These are phyloP conservation scores for Diplodia corticola DNA, from an alignment of 2,329 filamentous ascomycete species.

Conservation along the genomic window DNA sequence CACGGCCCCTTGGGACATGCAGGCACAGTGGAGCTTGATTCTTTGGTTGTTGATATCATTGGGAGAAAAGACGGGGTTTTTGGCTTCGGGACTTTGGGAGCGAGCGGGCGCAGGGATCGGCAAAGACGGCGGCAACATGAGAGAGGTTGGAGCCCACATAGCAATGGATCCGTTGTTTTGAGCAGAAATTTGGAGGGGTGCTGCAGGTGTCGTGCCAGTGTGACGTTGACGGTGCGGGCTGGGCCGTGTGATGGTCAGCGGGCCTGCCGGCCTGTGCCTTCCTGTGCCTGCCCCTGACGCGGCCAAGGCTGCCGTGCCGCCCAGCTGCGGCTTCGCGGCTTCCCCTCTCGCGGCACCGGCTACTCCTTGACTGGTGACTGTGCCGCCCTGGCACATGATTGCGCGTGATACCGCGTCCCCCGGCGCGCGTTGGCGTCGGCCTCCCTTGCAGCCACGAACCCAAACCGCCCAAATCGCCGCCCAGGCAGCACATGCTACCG, in stretches of 20 bases:
- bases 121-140: neutral
- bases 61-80: neutral
- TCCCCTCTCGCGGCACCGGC: neutral
- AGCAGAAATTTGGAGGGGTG: constrained; percentile 3
- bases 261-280: too few relatives aligned
- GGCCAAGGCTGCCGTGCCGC: neutral
- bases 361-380: neutral
- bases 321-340: neutral
- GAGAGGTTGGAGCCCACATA: neutral
- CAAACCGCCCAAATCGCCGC: neutral
- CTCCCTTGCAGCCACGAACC: neutral
- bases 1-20: neutral
- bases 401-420: neutral
- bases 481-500: neutral
- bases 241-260: constrained; percentile 10
- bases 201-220: neutral
- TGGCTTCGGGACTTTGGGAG: neutral
- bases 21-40: neutral
- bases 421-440: too few relatives aligned
- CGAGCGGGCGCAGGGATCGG: neutral
- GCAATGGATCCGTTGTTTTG: neutral
- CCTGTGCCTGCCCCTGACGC: neutral
- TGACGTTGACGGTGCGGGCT: neutral
- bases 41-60: constrained; percentile 4
- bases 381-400: neutral